phyloP scores from a whole-genome alignment of 1,139 yeast genomes.

The Blastobotrys capitulatus region DNA sequence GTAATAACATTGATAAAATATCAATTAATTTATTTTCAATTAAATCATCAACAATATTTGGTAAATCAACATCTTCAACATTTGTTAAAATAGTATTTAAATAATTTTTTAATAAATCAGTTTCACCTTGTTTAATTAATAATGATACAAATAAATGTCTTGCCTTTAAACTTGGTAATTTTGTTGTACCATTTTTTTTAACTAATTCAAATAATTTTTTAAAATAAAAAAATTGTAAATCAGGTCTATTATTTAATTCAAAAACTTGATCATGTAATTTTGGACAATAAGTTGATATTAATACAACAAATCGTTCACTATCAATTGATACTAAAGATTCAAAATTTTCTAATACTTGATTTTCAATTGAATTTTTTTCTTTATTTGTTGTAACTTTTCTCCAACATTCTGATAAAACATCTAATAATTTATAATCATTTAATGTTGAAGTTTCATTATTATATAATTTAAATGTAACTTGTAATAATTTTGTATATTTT shows the following conservation, averaged over 20 bases:
- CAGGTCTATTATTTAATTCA: constrained; percentile 16
- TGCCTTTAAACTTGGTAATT: constrained; percentile 22
- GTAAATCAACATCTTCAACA: constrained; percentile 29
- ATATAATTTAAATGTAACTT: constrained; percentile 35
- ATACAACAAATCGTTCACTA: constrained; percentile 18
- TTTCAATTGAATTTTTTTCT: constrained; percentile 21
- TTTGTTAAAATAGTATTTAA: constrained; percentile 22
- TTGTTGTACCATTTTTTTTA: constrained; percentile 13
- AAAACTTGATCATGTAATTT: constrained; percentile 25
- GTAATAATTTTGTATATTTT: constrained; percentile 46
- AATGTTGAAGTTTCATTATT: constrained; percentile 15
- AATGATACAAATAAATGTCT: constrained; percentile 26
- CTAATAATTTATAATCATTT: constrained; percentile 22
- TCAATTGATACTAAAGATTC: constrained; percentile 18
- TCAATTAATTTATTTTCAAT: constrained; percentile 28
- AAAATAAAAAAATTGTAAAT: constrained; percentile 23
- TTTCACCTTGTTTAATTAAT: constrained; percentile 21
- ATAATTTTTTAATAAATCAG: constrained; percentile 20
- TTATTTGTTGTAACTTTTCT: constrained; percentile 17
- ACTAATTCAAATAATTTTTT: constrained; percentile 20
- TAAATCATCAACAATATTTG: constrained; percentile 28
- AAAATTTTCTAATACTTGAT: constrained; percentile 20
- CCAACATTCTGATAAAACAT: constrained; percentile 28
- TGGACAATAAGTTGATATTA: constrained; percentile 22
- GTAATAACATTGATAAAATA: constrained; percentile 27